Evolutionary conservation across 2,329 filamentous ascomycete species (phyloP).

Genomic region (Aspergillus calidoustus): DNA sequence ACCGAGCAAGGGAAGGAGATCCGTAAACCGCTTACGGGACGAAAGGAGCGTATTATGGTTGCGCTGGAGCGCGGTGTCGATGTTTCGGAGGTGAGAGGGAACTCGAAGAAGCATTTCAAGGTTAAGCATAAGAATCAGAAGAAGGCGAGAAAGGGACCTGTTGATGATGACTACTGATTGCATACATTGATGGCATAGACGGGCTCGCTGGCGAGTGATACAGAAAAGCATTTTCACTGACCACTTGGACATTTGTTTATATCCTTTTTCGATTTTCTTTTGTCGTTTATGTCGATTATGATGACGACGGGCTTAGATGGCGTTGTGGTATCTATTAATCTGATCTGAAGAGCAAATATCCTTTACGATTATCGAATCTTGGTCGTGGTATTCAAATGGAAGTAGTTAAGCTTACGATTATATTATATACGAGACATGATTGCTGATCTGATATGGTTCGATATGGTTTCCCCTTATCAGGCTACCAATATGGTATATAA

Average conservation of each 20-base stretch:
- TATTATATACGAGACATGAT: too few species aligned
- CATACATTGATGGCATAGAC: background rate
- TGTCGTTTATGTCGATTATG: constrained; percentile 6
- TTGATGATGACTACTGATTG: constrained; percentile 34
- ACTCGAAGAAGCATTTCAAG: constrained; percentile 79
- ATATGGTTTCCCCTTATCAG: background rate
- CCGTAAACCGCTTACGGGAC: constrained; percentile 75
- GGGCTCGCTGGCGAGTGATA: constrained; percentile 28
- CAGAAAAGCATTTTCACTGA: constrained; percentile 15
- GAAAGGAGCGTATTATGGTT: constrained; percentile 78
- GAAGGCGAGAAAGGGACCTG: constrained; percentile 35
- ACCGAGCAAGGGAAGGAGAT: constrained; percentile 76
- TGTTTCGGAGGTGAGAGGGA: constrained; percentile 70
- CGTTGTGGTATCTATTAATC: constrained; percentile 10
- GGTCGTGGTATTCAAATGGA: constrained; percentile 5
- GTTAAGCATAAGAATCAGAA: constrained; percentile 44
- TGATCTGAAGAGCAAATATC: background rate
- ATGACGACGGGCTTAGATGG: constrained; percentile 15
- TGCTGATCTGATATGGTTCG: too few species aligned
- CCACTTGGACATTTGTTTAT: constrained; percentile 21
- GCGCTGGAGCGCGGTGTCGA: constrained; percentile 86
- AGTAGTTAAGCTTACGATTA: background rate
- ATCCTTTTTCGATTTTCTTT: constrained; percentile 3
- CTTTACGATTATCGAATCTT: constrained; percentile 3
- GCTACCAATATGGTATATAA: background rate